Evolutionary conservation across 2,329 filamentous ascomycete genomes (phyloP).

Genomic region (Fusarium cicatricum): DNA sequence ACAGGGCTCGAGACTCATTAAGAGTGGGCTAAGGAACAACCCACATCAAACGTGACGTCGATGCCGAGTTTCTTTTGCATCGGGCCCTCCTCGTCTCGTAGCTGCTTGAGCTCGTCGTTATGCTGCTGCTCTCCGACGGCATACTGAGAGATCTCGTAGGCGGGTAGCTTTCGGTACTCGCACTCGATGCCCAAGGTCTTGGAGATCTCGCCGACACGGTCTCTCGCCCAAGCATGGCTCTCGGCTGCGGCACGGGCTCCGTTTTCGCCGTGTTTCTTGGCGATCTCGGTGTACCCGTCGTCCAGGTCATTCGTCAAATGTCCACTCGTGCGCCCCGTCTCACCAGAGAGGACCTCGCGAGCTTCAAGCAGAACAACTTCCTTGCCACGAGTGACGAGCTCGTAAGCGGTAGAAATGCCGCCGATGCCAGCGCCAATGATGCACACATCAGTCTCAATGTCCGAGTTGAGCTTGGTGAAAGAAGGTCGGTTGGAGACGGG

Average conservation of each 20-base stretch:
- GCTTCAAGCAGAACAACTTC: constrained; percentile 62
- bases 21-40: not conserved
- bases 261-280: constrained; percentile 59
- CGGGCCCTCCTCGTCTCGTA: constrained; percentile 14
- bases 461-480: constrained; percentile 1
- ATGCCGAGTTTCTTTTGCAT: constrained; percentile 23
- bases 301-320: constrained; percentile 64
- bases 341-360: constrained; percentile 61
- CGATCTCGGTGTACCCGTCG: constrained; percentile 60
- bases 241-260: constrained; percentile 60
- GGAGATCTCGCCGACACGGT: constrained; percentile 59
- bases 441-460: constrained; percentile 24
- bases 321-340: constrained; percentile 62
- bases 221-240: constrained; percentile 62
- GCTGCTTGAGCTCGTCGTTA: constrained; percentile 42
- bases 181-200: constrained; percentile 61
- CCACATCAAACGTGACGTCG: constrained; percentile 20
- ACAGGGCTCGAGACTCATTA: not conserved
- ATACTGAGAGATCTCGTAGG: constrained; percentile 61
- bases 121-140: constrained; percentile 51
- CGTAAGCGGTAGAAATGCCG: constrained; percentile 27
- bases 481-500: constrained; percentile 48
- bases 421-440: constrained; percentile 29
- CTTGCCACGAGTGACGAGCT: constrained; percentile 57
- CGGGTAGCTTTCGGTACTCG: constrained; percentile 61